These are phyloP conservation scores for Claviceps arundinis DNA, from an alignment of 2,329 filamentous ascomycete genomes.

Conservation along the genomic window DNA sequence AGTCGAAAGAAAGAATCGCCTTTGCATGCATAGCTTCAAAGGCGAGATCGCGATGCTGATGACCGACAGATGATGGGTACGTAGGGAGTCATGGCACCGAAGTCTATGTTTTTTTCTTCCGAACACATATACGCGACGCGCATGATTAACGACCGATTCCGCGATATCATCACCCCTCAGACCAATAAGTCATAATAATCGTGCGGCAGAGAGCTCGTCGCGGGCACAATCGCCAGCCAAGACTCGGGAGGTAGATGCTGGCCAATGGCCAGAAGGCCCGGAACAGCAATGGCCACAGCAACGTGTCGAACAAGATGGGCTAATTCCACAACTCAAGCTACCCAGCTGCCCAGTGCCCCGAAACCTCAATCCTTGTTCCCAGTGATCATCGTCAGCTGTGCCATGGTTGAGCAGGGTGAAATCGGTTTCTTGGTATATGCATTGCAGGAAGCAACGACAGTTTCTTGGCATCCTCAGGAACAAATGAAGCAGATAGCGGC, in stretches of 20 bases:
- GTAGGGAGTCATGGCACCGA: no score
- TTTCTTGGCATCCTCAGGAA: conserved; percentile 15
- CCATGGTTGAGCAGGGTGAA: conserved; percentile 67
- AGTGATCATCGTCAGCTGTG: conserved; percentile 49
- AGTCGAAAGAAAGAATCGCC: no score
- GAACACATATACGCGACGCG: no score
- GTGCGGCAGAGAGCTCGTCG: no score
- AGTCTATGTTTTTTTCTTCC: no score
- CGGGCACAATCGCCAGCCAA: background rate
- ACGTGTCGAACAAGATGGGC: background rate
- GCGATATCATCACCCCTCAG: background rate
- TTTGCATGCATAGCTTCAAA: no score
- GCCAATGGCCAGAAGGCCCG: background rate
- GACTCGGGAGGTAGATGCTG: background rate
- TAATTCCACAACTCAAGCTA: conserved; percentile 2
- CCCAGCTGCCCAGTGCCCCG: conserved; percentile 5
- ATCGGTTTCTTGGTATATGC: conserved; percentile 64
- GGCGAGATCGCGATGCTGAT: no score
- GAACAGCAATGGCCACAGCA: background rate
- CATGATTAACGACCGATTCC: background rate
- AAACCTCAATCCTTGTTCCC: conserved; percentile 54
- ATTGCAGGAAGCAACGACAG: conserved; percentile 43
- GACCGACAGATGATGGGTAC: no score
- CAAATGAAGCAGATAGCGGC: background rate
- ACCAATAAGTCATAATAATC: background rate